A percentile compares a stretch with the other conserved stretches of the same genome.
Conservation (phyloP, 768 basidiomycete genomes). For the Serendipita sp. region DNA sequence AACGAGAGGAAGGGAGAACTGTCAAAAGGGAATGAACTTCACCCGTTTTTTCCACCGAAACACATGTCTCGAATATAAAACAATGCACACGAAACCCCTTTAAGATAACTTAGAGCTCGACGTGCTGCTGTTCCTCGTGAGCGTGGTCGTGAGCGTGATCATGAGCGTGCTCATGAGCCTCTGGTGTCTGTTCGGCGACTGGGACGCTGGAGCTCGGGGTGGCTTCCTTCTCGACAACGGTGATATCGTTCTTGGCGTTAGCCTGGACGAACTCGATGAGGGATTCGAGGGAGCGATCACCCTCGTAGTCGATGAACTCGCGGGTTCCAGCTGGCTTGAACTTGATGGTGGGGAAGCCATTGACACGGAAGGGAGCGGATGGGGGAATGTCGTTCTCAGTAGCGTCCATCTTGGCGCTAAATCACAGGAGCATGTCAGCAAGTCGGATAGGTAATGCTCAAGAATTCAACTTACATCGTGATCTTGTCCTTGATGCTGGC, state of each 20-base stretch:
- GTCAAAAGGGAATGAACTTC: background rate
- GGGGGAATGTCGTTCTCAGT: constrained; percentile 91
- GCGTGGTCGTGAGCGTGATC: background rate
- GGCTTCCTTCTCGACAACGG: constrained; percentile 8
- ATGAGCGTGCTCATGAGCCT: background rate
- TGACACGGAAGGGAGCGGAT: constrained; percentile 69
- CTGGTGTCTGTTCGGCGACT: background rate
- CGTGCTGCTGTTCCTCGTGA: background rate
- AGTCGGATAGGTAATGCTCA: constrained; percentile 5
- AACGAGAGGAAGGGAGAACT: background rate
- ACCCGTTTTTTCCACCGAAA: no score
- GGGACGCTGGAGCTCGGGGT: background rate
- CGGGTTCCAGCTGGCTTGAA: constrained; percentile 81
- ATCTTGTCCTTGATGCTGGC: constrained; percentile 54
- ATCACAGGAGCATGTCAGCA: constrained; percentile 7
- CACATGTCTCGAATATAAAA: no score
- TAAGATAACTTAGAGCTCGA: background rate
- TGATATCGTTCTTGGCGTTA: constrained; percentile 56
- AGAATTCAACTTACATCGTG: constrained; percentile 40
- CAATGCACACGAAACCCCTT: background rate
- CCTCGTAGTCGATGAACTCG: constrained; percentile 85
- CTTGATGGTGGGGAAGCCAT: constrained; percentile 89
- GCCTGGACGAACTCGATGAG: constrained; percentile 70
- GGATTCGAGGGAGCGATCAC: constrained; percentile 77
- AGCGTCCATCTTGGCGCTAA: constrained; percentile 88